Base-by-base conservation (phyloP, 2,329 filamentous ascomycete genomes). In the Pochonia chlamydosporia region DNA sequence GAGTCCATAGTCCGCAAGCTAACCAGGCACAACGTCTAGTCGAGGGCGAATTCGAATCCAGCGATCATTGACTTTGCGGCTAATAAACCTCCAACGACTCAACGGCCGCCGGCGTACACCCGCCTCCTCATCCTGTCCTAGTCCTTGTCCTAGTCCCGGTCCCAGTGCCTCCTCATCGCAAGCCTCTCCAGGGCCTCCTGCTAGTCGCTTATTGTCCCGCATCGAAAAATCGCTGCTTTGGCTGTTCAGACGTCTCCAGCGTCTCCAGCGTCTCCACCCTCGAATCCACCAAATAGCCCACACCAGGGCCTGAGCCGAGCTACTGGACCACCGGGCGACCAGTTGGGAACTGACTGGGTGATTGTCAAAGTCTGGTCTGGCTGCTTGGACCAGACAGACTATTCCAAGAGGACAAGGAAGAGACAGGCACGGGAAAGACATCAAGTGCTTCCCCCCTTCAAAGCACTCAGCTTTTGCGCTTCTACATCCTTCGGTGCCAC, bases 181-280 rank as follows among this genome's bases (percentile, higher is more conserved):
- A 41, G 39, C 23, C 23, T n/a, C 23, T 10, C 21, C 24, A 26
- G 14, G 5, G n/a, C n/a, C n/a, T n/a, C 21, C 24, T 41, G n/a
- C 23, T 28, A 10, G 23, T 41, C 25, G 16, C 24, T 35, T 41
- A 26, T 46, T 28, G 20, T 28, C 37, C 44, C 26, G 36, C 44
- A 40, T 46, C 18, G 26, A 35, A 41, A 31, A 30, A 24, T 10
- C 20, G 18, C 23, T 40, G 21, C 31, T 24, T 24, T 39, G 43
- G 26, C 26, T 28, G 7, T 28, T 28, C 26, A 7, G 7, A 7
- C 26, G 26, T 31, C 36, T 26, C 26, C n/a, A 21, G 36, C 37
- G 26, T 44, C 40, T 43, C 45, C 33, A 35, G 21, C 36, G 41
- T 48, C 41, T 41, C 46, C 41, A 48, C 46, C 13, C 18, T 26